Evolutionary conservation across 305 asterid species (phyloP).

Genomic region (Fraxinus latifolia): DNA sequence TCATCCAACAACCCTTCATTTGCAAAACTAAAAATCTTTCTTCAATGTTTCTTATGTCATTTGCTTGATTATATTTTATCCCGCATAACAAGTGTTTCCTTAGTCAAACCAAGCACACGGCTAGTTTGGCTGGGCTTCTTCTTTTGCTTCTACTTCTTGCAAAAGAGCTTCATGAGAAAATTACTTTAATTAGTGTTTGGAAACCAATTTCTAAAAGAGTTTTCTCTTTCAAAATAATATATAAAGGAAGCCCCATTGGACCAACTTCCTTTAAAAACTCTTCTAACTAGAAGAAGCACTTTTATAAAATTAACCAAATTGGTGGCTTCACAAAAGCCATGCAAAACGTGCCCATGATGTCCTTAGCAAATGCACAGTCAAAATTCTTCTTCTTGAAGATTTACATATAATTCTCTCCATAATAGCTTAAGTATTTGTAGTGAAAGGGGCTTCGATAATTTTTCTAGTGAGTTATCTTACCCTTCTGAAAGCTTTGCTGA

Average conservation of each 20-base stretch:
- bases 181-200: not conserved
- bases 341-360: not conserved
- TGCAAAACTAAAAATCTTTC: not conserved
- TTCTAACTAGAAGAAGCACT: not conserved
- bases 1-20: slow-evolving; percentile 12
- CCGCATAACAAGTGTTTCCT: slow-evolving; percentile 19
- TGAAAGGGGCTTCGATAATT: not conserved
- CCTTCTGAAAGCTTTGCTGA: slow-evolving; percentile 6
- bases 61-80: not conserved
- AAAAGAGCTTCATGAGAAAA: not conserved
- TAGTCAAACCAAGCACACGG: not conserved
- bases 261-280: not conserved
- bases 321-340: not conserved
- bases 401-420: not conserved
- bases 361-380: slow-evolving; percentile 8
- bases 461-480: not conserved
- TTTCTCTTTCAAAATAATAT: not conserved
- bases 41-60: not conserved
- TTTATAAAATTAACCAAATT: not conserved
- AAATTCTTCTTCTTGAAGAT: not conserved
- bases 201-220: not conserved
- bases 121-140: not conserved
- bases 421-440: not conserved
- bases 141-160: not conserved
- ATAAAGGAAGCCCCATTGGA: not conserved